These are phyloP conservation scores for Lactuca sativa DNA, from an alignment of 129 eudicot species.

Conservation along the genomic window DNA sequence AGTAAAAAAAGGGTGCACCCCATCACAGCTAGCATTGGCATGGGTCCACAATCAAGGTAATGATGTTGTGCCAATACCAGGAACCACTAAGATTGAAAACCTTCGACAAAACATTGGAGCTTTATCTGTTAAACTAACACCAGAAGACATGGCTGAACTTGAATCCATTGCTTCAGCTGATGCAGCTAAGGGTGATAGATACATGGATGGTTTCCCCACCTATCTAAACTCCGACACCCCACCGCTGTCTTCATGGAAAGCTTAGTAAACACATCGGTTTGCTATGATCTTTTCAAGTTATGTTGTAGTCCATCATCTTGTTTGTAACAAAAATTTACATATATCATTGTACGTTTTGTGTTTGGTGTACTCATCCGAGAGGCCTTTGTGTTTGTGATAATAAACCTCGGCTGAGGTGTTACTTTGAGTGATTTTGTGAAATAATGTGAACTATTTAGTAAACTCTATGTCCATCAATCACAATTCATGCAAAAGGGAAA, in stretches of 20 bases:
- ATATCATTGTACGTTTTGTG: neutral
- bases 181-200: constrained; percentile 26
- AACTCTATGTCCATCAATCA: too few relatives aligned
- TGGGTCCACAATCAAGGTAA: too few relatives aligned
- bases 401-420: too few relatives aligned
- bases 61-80: too few relatives aligned
- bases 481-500: too few relatives aligned
- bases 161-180: constrained; percentile 31
- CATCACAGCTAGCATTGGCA: too few relatives aligned
- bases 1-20: too few relatives aligned
- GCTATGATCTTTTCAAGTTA: neutral
- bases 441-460: neutral
- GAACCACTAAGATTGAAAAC: constrained; percentile 3
- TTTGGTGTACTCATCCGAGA: neutral
- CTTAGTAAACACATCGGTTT: neutral
- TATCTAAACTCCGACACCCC: constrained; percentile 12
- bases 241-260: constrained; percentile 9
- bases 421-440: neutral
- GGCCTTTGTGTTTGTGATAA: neutral
- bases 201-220: neutral
- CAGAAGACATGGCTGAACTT: constrained; percentile 37
- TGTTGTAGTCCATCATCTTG: neutral
- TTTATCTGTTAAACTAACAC: constrained; percentile 30
- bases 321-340: neutral
- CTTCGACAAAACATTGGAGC: constrained; percentile 37